Evolutionary conservation across 2,329 filamentous ascomycete species (phyloP).

Genomic region (Colletotrichum brevisporum): DNA sequence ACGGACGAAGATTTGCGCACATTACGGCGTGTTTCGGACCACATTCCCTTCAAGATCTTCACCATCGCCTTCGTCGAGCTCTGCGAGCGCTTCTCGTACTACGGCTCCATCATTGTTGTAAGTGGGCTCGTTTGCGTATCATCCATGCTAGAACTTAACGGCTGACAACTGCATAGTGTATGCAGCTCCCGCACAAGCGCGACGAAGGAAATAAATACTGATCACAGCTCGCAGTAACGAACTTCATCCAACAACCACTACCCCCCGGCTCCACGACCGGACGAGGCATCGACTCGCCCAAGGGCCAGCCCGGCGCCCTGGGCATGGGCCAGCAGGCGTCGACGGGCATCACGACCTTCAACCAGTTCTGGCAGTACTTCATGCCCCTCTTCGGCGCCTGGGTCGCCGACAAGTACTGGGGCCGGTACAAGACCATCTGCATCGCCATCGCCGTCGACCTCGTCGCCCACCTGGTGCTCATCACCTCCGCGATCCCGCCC

Average conservation of each 20-base stretch:
- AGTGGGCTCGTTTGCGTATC: conserved; percentile 52
- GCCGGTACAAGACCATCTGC: conserved; percentile 78
- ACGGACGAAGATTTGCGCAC: conserved; percentile 66
- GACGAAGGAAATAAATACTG: neutral
- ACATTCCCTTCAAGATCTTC: conserved; percentile 72
- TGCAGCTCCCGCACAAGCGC: neutral
- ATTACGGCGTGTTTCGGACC: conserved; percentile 68
- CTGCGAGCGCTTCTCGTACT: conserved; percentile 82
- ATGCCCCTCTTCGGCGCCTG: conserved; percentile 70
- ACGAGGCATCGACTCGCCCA: conserved; percentile 50
- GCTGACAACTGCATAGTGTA: conserved; percentile 22
- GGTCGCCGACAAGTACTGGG: conserved; percentile 70
- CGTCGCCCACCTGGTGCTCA: conserved; percentile 76
- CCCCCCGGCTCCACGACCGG: conserved; percentile 70
- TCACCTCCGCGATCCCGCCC: conserved; percentile 74
- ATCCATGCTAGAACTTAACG: fast-evolving
- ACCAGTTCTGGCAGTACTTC: conserved; percentile 72
- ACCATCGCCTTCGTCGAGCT: conserved; percentile 78
- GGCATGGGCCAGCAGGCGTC: conserved; percentile 70
- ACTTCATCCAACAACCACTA: conserved; percentile 73
- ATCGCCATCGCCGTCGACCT: conserved; percentile 73
- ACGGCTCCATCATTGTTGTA: conserved; percentile 76
- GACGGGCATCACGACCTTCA: conserved; percentile 61
- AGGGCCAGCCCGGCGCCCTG: conserved; percentile 66
- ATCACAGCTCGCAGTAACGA: conserved; percentile 58